These are phyloP conservation scores for Penicillium thymicola DNA, from an alignment of 2,329 filamentous ascomycete species.

Conservation along the genomic window DNA sequence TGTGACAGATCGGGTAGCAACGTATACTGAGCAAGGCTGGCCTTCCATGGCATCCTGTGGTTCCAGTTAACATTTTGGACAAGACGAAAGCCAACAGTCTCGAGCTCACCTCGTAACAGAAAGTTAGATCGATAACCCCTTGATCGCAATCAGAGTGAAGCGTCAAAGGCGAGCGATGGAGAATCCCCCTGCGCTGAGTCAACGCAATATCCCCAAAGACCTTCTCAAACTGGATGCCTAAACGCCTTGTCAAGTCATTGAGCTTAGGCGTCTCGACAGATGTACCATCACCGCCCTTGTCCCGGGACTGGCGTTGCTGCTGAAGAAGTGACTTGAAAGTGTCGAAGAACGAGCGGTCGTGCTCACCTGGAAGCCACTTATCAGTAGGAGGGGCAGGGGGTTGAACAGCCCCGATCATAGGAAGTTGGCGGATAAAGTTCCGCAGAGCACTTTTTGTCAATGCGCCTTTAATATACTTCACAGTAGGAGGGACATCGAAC, in stretches of 20 bases:
- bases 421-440: constrained; percentile 50
- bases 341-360: constrained; percentile 43
- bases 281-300: constrained; percentile 47
- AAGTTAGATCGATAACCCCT: constrained; percentile 53
- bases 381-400: constrained; percentile 41
- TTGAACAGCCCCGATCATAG: constrained; percentile 32
- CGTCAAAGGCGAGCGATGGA: constrained; percentile 58
- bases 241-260: constrained; percentile 60
- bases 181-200: constrained; percentile 64
- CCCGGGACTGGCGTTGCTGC: constrained; percentile 47
- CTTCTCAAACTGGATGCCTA: constrained; percentile 56
- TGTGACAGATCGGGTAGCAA: constrained; percentile 33
- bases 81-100: neutral
- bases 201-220: constrained; percentile 68
- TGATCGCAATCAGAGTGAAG: constrained; percentile 42
- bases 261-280: constrained; percentile 58
- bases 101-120: constrained; percentile 50
- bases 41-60: constrained; percentile 25
- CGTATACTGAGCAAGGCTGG: constrained; percentile 32
- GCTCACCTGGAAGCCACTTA: constrained; percentile 40
- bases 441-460: constrained; percentile 65
- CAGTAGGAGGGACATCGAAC: constrained; percentile 68
- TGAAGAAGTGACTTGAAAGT: constrained; percentile 52
- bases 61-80: constrained; percentile 1
- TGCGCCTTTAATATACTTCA: constrained; percentile 73